Evolutionary conservation across 2,329 filamentous ascomycete species (phyloP), one percentile per base, ranked within the genome.

Genomic region (Colletotrichum horii): DNA sequence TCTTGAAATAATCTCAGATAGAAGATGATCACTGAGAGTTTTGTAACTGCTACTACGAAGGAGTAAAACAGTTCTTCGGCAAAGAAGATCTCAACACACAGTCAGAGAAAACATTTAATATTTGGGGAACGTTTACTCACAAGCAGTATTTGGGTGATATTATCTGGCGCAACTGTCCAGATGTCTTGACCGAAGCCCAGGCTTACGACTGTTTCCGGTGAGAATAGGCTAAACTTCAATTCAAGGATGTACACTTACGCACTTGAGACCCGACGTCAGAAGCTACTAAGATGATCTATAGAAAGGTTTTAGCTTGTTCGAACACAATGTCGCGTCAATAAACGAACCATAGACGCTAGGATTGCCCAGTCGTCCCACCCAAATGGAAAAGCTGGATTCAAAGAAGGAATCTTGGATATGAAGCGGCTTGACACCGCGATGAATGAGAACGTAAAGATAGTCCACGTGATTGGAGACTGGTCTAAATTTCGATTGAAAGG

Each of bases 141-240:
- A 8, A 75, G 22, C 5, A 75, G 48, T 2, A 75, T 75, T n/a
- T 71, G 5, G 14, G 68, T 75, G 4, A 75, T 75, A 6, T 75
- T 38, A 16, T 75, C 72, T 9, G 72, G 52, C 36, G 67, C n/a
- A 2, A 71, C 22, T 15, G 32, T 66, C 61, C 68, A 71, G 8
- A 75, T 61, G 14, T 75, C 68, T 26, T 55, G 52, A 6, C 68
- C 72, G 2, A 75, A 22, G 15, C 72, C 72, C 8, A 66, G 8
- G 6, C 52, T 28, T 7, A 74, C 30, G 38, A 74, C 67, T 74
- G 15, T 2, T 19, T 4, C 16, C 14, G 6, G 7, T 55, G 26
- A 36, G n/a, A 32, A 11, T 8, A 24, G n/a, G n/a, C n/a, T 24
- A 22, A 52, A 3, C 14, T 0, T 12, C n/a, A 14, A 3, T 11